phyloP scores from a whole-genome alignment of 345 rosid species.

The Eucalyptus decipiens region DNA sequence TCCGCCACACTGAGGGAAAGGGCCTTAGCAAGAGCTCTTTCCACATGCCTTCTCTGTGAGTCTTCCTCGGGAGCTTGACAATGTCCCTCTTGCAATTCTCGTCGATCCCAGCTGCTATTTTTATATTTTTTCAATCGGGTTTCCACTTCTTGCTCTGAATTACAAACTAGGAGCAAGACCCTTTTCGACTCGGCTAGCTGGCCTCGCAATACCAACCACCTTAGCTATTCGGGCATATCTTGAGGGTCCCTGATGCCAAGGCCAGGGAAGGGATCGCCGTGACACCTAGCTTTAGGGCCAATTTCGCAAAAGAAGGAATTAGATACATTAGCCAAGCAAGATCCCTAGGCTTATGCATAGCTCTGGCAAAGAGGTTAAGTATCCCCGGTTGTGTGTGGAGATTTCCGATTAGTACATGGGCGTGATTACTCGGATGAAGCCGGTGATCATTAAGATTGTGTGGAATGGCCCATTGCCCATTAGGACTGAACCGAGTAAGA shows the following conservation, averaged over 20 bases:
- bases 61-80: constrained; percentile 1
- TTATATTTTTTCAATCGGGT: constrained; percentile 40
- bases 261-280: constrained; percentile 57
- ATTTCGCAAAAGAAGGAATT: constrained; percentile 42
- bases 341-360: constrained; percentile 68
- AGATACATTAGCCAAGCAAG: constrained; percentile 41
- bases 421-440: constrained; percentile 71
- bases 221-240: constrained; percentile 72
- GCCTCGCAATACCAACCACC: constrained; percentile 68
- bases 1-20: constrained; percentile 41
- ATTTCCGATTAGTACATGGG: constrained; percentile 78
- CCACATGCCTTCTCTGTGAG: constrained; percentile 55
- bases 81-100: constrained; percentile 18
- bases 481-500: constrained; percentile 51
- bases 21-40: constrained; percentile 52
- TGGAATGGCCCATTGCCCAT: constrained; percentile 70
- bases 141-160: constrained; percentile 51
- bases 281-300: constrained; percentile 49
- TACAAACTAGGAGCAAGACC: constrained; percentile 28
- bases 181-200: constrained; percentile 38
- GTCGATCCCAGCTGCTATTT: constrained; percentile 47
- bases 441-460: constrained; percentile 33
- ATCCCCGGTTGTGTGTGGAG: constrained; percentile 45
- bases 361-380: constrained; percentile 60
- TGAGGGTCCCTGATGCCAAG: constrained; percentile 24